phyloP scores from a whole-genome alignment of 2,329 filamentous ascomycete genomes.

The Trichoderma koningiopsis region DNA sequence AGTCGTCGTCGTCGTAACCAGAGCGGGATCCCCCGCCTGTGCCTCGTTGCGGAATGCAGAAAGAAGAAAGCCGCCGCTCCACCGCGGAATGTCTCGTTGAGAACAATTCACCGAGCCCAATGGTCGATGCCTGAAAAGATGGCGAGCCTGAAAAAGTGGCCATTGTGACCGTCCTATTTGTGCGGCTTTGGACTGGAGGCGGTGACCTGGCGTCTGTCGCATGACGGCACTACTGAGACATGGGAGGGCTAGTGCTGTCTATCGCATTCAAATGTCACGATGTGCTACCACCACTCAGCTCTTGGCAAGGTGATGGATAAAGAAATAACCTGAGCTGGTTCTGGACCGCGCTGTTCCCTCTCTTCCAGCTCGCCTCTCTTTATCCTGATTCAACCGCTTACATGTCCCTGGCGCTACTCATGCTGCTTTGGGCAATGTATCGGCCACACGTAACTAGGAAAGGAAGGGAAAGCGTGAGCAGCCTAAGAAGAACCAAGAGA shows the following conservation, averaged over 20 bases:
- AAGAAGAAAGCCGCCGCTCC: conserved; percentile 1
- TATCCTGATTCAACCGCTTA: background rate
- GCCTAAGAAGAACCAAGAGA: background rate
- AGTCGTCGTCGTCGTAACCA: background rate
- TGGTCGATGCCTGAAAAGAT: conserved; percentile 9
- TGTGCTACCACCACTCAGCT: conserved; percentile 12
- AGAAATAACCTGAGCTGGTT: background rate
- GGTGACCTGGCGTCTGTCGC: conserved; percentile 13
- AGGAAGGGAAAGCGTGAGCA: background rate
- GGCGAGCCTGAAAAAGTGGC: background rate
- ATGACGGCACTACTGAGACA: background rate
- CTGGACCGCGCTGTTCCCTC: background rate
- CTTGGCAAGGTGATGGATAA: background rate
- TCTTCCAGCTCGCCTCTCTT: background rate
- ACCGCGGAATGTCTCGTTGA: background rate
- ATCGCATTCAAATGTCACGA: background rate
- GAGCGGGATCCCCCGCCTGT: conserved; percentile 3
- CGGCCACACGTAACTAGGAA: background rate
- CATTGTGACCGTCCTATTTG: conserved; percentile 14
- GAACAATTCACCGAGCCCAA: conserved; percentile 16
- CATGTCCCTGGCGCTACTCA: background rate
- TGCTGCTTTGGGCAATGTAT: background rate
- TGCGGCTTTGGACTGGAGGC: background rate
- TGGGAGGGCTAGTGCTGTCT: background rate
- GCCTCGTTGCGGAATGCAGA: background rate